Base-by-base conservation (phyloP, 106 monocot species). In the Gastrodia elata region DNA sequence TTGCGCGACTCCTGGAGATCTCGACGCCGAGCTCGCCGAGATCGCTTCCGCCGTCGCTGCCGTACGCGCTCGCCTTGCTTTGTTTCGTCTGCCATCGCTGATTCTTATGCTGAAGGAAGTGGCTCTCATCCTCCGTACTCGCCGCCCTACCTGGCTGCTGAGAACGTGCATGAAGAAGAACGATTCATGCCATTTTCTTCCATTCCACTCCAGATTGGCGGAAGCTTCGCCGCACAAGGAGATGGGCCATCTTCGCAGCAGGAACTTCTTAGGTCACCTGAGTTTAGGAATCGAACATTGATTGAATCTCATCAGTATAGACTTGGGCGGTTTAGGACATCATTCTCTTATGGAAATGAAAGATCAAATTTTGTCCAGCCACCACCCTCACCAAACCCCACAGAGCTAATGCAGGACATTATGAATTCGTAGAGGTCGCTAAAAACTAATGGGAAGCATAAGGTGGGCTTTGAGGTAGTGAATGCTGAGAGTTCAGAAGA, bases 371-470 rank as follows among this genome's bases (percentile, higher is more conserved):
- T 71, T 44, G 67, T 39, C 24, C 39, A 41, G 38, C n/a, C n/a
- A n/a, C 33, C 38, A 36, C 59, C 74, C 4, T 46, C 77, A 1
- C 71, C 65, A 39, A 30, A 37, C 9, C 59, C 80, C 0, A 74
- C 75, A 15, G 78, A 78, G 28, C 28, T 78, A 38, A 39, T 71
- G 18, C 39, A 16, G 35, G 74, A 80, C 65, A 64, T 77, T 2
- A 68, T 76, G 78, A 77, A 30, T 32, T 57, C 79, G 11, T 78
- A 44, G 52, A 76, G 65, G 55, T 30, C 75, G 1, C 8, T 74
- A 6, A 84, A 83, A 44, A 73, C 41, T 38, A 73, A 69, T 15
- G 78, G 88, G 71, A 94, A 91, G 79, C 75, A 81, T 64, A 87
- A 82, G 71, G 68, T 74, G 56, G 43, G 32, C 20, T 74, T 43